These are phyloP conservation scores for Chamaecrista fasciculata DNA, from an alignment of 306 rosid genomes.

Conservation along the genomic window DNA sequence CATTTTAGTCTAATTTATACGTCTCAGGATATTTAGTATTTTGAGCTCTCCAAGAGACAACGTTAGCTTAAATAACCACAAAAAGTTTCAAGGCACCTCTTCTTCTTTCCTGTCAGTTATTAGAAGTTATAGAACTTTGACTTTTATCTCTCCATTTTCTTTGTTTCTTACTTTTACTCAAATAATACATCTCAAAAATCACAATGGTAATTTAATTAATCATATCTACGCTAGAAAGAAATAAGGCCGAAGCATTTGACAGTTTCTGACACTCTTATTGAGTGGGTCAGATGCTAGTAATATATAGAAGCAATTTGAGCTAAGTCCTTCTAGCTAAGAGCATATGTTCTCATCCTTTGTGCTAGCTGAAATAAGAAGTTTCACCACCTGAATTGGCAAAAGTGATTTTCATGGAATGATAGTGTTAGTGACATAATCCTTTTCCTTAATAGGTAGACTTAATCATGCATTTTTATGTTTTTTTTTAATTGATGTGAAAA, in stretches of 20 bases:
- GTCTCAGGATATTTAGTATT: constrained; percentile 16
- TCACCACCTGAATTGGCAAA: constrained; percentile 2
- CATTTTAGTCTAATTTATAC: constrained; percentile 17
- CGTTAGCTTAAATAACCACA: background rate
- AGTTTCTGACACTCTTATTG: background rate
- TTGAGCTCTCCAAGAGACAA: constrained; percentile 20
- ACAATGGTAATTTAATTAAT: background rate
- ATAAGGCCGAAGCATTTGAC: background rate
- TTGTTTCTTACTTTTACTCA: constrained; percentile 7
- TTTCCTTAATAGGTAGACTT: constrained; percentile 11
- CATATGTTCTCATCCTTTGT: background rate
- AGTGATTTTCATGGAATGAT: constrained; percentile 5
- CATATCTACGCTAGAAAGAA: background rate
- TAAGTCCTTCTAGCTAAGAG: background rate
- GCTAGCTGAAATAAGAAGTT: constrained; percentile 2
- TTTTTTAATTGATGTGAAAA: constrained; percentile 11
- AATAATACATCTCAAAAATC: constrained; percentile 17
- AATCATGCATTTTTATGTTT: background rate
- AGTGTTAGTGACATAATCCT: constrained; percentile 16
- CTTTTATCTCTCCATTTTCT: constrained; percentile 21
- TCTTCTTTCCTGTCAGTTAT: constrained; percentile 10
- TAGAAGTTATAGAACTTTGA: constrained; percentile 4
- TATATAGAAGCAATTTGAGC: background rate
- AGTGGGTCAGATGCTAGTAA: background rate
- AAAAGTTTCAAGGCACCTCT: constrained; percentile 9